phyloP scores from a whole-genome alignment of 2,329 filamentous ascomycete genomes.

The Colletotrichum caudatum region DNA sequence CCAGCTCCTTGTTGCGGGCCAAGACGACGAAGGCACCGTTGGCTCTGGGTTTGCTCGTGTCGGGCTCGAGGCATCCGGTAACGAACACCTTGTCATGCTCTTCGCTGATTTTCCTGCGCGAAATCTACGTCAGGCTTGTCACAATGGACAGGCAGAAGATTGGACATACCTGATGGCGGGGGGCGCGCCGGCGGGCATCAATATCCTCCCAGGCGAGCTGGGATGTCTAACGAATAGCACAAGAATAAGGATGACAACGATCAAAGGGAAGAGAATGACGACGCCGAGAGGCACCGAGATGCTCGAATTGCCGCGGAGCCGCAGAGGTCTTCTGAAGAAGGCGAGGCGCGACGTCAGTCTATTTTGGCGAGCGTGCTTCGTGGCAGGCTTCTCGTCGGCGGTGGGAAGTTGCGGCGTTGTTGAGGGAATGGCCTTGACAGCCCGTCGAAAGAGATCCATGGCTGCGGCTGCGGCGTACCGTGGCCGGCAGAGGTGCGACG shows the following conservation, averaged over 20 bases:
- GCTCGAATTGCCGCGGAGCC: conserved; percentile 90
- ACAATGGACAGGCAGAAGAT: neutral
- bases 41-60: conserved; percentile 82
- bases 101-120: conserved; percentile 89
- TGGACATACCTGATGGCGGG: conserved; percentile 84
- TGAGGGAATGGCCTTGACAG: conserved; percentile 61
- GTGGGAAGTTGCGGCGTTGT: conserved; percentile 61
- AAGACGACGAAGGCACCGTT: conserved; percentile 97
- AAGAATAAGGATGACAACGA: conserved; percentile 91
- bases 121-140: conserved; percentile 24
- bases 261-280: conserved; percentile 90
- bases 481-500: conserved; percentile 21
- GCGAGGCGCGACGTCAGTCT: conserved; percentile 68
- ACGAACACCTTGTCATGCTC: conserved; percentile 97
- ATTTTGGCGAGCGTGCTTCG: conserved; percentile 53
- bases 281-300: conserved; percentile 93
- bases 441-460: conserved; percentile 72
- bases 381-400: conserved; percentile 61
- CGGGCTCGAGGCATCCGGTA: conserved; percentile 85
- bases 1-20: conserved; percentile 94
- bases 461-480: conserved; percentile 29
- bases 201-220: conserved; percentile 81
- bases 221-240: conserved; percentile 91
- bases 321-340: conserved; percentile 88
- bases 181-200: conserved; percentile 89